Conservation (phyloP, 2,329 filamentous ascomycete species). For the Elsinoe australis region DNA sequence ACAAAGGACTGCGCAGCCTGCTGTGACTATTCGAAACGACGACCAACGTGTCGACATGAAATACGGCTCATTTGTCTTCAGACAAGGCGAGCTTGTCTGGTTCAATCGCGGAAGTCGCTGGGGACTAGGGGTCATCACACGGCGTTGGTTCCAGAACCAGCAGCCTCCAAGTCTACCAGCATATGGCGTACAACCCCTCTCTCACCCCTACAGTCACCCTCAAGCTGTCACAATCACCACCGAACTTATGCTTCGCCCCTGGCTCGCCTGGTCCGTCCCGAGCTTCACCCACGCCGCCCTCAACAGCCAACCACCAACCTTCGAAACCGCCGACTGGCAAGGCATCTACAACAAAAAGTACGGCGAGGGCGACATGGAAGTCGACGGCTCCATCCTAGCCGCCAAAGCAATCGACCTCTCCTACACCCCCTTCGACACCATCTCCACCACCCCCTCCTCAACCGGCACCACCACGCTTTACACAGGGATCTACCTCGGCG, state of each 20-base stretch:
- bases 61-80: conserved; percentile 44
- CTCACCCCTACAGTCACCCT: conserved; percentile 27
- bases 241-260: conserved; percentile 45
- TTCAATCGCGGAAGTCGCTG: conserved; percentile 47
- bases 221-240: conserved; percentile 23
- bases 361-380: conserved; percentile 44
- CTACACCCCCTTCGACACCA: conserved; percentile 47
- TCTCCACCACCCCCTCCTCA: conserved; percentile 34
- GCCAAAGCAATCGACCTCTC: conserved; percentile 49
- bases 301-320: conserved; percentile 37
- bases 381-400: conserved; percentile 52
- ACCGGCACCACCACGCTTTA: conserved; percentile 40
- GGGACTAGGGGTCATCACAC: conserved; percentile 46
- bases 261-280: conserved; percentile 52
- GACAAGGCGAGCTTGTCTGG: conserved; percentile 51
- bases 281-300: conserved; percentile 41
- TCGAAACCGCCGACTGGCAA: conserved; percentile 47
- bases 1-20: not conserved
- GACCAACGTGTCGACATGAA: conserved; percentile 46
- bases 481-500: conserved; percentile 50
- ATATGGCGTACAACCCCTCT: conserved; percentile 35
- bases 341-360: conserved; percentile 35
- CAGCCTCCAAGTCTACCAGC: conserved; percentile 18
- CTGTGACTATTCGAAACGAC: conserved; percentile 15
- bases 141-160: conserved; percentile 34